Percentiles rank a stretch among this genome's conserved stretches.
Conservation (phyloP, 768 basidiomycete genomes). For the Trametes maxima region DNA sequence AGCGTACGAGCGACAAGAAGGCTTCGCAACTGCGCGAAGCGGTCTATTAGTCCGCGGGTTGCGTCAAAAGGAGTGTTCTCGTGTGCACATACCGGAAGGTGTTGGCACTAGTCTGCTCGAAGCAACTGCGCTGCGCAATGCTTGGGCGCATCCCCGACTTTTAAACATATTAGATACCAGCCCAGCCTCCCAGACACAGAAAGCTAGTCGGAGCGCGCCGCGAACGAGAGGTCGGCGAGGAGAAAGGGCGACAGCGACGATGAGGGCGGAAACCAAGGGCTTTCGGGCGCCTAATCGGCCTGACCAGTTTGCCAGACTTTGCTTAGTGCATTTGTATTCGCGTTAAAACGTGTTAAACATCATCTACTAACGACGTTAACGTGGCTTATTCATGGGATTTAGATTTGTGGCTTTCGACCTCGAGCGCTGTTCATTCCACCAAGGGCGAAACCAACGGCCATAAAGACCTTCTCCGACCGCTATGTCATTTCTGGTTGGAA, state of each 20-base stretch:
- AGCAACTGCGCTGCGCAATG: slow-evolving; percentile 17
- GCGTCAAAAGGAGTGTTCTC: background rate
- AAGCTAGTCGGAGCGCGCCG: background rate
- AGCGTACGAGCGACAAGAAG: slow-evolving; percentile 3
- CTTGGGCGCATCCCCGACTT: slow-evolving; percentile 19
- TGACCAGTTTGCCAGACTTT: background rate
- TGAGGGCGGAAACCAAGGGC: slow-evolving; percentile 11
- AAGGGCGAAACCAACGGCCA: no score
- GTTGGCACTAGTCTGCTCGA: slow-evolving; percentile 12
- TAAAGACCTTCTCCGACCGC: background rate
- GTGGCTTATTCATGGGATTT: no score
- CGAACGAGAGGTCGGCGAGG: background rate
- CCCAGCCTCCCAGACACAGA: background rate
- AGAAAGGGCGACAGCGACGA: slow-evolving; percentile 6
- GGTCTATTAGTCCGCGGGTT: background rate
- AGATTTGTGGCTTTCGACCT: no score
- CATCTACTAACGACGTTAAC: background rate
- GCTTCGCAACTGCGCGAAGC: background rate
- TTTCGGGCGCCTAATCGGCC: background rate
- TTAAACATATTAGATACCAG: slow-evolving; percentile 10
- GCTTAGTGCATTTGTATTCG: background rate
- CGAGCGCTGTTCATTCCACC: no score
- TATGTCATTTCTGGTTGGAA: slow-evolving; percentile 30
- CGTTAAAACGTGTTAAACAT: no score
- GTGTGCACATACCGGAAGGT: slow-evolving; percentile 15